Evolutionary conservation across 345 rosid species (phyloP), one percentile per base, ranked within the genome.

Genomic region (Laguncularia racemosa): DNA sequence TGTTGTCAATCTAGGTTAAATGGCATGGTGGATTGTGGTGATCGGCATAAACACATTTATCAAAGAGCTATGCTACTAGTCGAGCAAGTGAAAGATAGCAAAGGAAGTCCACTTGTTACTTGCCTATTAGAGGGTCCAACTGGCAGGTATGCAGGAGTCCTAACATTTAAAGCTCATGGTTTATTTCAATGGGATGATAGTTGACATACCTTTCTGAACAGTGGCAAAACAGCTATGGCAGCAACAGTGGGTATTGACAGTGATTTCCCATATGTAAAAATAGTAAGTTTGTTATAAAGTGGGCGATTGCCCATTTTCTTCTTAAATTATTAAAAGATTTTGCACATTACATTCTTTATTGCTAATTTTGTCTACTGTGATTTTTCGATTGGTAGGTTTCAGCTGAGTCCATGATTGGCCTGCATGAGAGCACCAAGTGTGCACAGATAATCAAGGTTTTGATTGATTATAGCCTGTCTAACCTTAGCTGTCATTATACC

Each of bases 171-270:
- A 56, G 40, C 59, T 62, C 54, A 50, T 61, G 68, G 48, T 62
- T 40, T 53, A 28, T 33, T 43, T 58, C 56, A 15, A 59, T n/a
- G 12, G 14, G 43, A 0, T 14, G 33, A 16, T n/a, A 17, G 48
- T 45, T 44, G 17, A 58, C 48, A 1, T 46, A 4, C 17, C 48
- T 45, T 64, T 14, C 63, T 67, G 72, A 53, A 56, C 86, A 90
- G 99, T 80, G 99, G 99, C 69, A 95, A 95, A 83, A 79, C 96
- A 67, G 97, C 99, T 12, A 38, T 95, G 75, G 97, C 97, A 48
- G 97, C 97, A 47, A 95, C 97, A 48, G 83, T 81, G 69, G 99
- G 99, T 59, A 85, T 88, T 53, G 88, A 84, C 65, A 95, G 97
- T 70, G 96, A 90, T 72, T 90, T 90, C 61, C 96, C 99, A 38